phyloP scores from a whole-genome alignment of 306 rosid species.

The Quercus aquifolioides region DNA sequence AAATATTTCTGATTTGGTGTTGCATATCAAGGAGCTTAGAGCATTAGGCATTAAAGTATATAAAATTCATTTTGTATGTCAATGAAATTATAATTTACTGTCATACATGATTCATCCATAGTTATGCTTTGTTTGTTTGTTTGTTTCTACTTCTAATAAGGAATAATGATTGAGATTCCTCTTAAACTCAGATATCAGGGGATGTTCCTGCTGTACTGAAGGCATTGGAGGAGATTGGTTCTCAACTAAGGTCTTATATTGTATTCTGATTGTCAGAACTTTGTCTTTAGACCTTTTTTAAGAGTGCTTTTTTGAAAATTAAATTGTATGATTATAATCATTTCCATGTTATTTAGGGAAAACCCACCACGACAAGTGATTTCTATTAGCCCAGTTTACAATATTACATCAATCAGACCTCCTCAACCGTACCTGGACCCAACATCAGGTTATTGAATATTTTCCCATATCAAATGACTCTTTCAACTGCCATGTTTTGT shows the following conservation, averaged over 20 bases:
- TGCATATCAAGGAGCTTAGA: neutral
- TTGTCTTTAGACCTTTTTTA: conserved; percentile 3
- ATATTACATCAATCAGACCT: conserved; percentile 61
- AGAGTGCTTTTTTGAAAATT: conserved; percentile 8
- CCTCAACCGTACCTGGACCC: conserved; percentile 71
- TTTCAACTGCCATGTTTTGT: conserved; percentile 45
- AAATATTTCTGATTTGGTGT: neutral
- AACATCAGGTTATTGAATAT: conserved; percentile 80
- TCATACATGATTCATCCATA: neutral
- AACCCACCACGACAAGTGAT: conserved; percentile 90
- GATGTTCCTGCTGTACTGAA: conserved; percentile 73
- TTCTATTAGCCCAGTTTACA: conserved; percentile 85
- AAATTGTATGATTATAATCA: conserved; percentile 12
- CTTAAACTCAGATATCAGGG: conserved; percentile 72
- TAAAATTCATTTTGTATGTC: neutral
- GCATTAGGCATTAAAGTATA: neutral
- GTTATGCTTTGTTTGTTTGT: neutral
- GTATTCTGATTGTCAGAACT: conserved; percentile 10
- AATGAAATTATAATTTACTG: neutral
- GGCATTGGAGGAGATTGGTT: conserved; percentile 87
- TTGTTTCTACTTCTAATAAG: neutral
- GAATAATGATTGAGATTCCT: conserved; percentile 15
- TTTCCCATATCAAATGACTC: conserved; percentile 38
- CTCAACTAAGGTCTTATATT: conserved; percentile 70
- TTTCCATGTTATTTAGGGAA: conserved; percentile 48